Evolutionary conservation across 2,329 filamentous ascomycete species (phyloP).

Genomic region (Fusarium hostae): DNA sequence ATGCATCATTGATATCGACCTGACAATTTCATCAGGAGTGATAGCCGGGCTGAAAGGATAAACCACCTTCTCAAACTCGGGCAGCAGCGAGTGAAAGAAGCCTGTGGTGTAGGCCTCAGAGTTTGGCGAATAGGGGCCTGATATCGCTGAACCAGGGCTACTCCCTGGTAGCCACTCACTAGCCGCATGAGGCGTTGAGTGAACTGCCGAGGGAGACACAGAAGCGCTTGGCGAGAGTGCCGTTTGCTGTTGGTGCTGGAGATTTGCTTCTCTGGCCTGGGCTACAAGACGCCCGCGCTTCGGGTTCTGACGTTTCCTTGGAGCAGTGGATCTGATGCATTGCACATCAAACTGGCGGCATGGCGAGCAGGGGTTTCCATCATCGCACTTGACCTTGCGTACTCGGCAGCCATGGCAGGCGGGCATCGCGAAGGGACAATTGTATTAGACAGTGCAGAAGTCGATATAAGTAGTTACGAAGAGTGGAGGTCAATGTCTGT

Average conservation of each 20-base stretch:
- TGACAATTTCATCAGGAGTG: conserved; percentile 31
- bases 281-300: conserved; percentile 36
- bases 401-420: conserved; percentile 43
- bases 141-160: conserved; percentile 27
- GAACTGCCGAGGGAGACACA: conserved; percentile 29
- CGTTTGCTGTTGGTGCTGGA: conserved; percentile 27
- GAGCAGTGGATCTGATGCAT: conserved; percentile 34
- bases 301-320: conserved; percentile 39
- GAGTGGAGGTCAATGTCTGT: conserved; percentile 20
- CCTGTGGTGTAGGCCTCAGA: conserved; percentile 28
- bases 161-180: conserved; percentile 28
- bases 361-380: conserved; percentile 37
- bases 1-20: conserved; percentile 36
- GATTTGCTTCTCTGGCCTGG: conserved; percentile 33
- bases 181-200: conserved; percentile 19
- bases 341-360: conserved; percentile 37
- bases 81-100: conserved; percentile 32
- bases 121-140: conserved; percentile 25
- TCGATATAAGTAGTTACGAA: conserved; percentile 7
- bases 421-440: conserved; percentile 15
- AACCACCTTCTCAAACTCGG: conserved; percentile 37
- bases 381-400: conserved; percentile 44
- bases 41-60: conserved; percentile 38
- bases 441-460: neutral
- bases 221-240: conserved; percentile 30